phyloP scores from a whole-genome alignment of 164 flowering plant genomes.

The Sedum album region DNA sequence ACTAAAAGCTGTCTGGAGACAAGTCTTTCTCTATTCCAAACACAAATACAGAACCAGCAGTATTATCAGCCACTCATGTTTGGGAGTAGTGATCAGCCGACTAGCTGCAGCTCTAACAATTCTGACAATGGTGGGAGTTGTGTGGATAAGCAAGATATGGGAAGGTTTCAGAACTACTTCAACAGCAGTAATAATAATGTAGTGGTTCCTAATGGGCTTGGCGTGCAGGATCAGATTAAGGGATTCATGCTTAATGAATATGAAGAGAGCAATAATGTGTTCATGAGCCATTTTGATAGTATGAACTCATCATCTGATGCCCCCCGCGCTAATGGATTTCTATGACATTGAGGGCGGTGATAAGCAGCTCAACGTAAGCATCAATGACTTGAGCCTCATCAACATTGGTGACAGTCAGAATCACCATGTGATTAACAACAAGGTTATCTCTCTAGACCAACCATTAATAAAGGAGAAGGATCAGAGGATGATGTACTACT shows the following conservation, averaged over 20 bases:
- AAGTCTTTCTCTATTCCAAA: neutral
- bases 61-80: constrained; percentile 4
- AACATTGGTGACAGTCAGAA: neutral
- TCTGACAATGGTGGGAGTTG: neutral
- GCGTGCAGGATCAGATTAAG: neutral
- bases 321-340: neutral
- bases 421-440: neutral
- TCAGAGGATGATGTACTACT: constrained; percentile 5
- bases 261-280: neutral
- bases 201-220: neutral
- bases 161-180: neutral
- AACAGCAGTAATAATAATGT: neutral
- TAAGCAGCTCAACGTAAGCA: neutral
- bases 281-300: neutral
- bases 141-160: neutral
- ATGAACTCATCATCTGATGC: neutral
- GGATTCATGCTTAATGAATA: neutral
- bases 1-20: neutral
- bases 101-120: constrained; percentile 7
- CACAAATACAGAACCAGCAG: neutral
- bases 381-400: neutral
- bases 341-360: neutral
- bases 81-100: constrained; percentile 3
- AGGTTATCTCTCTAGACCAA: neutral
- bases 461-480: neutral